Conservation (phyloP, 306 rosid genomes). For the Rosa multiflora region DNA sequence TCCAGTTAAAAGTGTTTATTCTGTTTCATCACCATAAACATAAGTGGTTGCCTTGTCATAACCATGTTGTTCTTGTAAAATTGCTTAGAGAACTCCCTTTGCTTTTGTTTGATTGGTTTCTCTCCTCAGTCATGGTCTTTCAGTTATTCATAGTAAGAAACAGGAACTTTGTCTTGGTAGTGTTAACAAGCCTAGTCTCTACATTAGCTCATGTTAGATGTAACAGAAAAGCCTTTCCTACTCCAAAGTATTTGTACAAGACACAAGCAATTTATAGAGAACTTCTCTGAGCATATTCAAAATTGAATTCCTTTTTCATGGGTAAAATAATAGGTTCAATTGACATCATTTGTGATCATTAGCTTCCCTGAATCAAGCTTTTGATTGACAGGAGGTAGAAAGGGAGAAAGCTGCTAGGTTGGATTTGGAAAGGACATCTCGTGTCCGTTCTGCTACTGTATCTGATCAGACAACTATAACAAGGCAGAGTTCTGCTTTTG, state of each 20-base stretch:
- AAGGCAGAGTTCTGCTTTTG: slow-evolving; percentile 61
- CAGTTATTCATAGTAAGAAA: neutral
- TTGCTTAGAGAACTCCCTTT: neutral
- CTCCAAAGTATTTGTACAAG: neutral
- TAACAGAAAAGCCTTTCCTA: neutral
- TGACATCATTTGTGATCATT: slow-evolving; percentile 3
- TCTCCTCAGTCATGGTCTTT: neutral
- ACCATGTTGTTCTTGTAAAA: neutral
- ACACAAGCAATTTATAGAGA: neutral
- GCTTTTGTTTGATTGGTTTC: neutral
- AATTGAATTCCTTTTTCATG: neutral
- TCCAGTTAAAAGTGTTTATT: neutral
- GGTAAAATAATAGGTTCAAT: neutral
- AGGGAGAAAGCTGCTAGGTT: slow-evolving; percentile 87
- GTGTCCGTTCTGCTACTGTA: slow-evolving; percentile 41
- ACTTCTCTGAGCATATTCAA: slow-evolving; percentile 11
- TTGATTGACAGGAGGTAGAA: slow-evolving; percentile 71
- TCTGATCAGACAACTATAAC: slow-evolving; percentile 57
- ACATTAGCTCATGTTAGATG: neutral
- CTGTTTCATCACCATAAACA: neutral
- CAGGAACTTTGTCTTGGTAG: neutral
- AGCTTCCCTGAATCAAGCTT: slow-evolving; percentile 29
- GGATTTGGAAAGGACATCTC: slow-evolving; percentile 81
- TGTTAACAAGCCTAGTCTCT: neutral
- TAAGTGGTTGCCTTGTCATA: neutral